A percentile compares a stretch with the other conserved stretches of the same genome.
Evolutionary conservation across 2,329 filamentous ascomycete species (phyloP).

Genomic region (Epichloe gansuensis): DNA sequence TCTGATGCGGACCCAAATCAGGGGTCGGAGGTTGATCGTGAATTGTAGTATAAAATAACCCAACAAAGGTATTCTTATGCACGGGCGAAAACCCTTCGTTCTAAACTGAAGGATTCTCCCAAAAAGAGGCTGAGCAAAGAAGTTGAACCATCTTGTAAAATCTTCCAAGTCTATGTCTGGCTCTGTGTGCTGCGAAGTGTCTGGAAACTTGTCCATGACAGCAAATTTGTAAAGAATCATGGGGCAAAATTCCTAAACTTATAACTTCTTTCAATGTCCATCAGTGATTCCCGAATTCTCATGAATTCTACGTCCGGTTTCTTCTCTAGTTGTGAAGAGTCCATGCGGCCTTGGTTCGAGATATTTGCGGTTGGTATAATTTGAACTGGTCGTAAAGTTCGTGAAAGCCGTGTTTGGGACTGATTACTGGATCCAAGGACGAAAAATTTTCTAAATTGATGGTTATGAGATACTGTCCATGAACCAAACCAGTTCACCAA

Average conservation of each 20-base stretch:
- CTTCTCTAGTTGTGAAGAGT: neutral
- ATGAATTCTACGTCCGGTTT: neutral
- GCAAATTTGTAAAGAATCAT: slow-evolving; percentile 25
- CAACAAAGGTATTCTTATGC: slow-evolving; percentile 16
- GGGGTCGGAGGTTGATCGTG: neutral
- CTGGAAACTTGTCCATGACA: slow-evolving; percentile 26
- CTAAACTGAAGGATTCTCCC: neutral
- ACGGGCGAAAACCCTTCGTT: neutral
- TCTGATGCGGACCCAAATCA: neutral
- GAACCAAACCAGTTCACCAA: slow-evolving; percentile 51
- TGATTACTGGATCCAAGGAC: slow-evolving; percentile 36
- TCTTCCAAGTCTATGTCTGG: slow-evolving; percentile 8
- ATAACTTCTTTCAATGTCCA: neutral
- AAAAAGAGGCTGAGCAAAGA: slow-evolving; percentile 8
- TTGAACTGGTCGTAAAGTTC: slow-evolving; percentile 9
- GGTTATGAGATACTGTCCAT: slow-evolving; percentile 39
- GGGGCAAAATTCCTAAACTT: slow-evolving; percentile 8
- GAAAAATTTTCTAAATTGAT: slow-evolving; percentile 40
- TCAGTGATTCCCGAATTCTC: neutral
- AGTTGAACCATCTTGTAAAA: slow-evolving; percentile 15
- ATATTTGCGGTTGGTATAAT: neutral
- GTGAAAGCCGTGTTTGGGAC: slow-evolving; percentile 12
- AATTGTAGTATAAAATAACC: slow-evolving; percentile 34
- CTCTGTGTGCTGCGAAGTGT: slow-evolving; percentile 13
- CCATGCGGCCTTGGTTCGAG: neutral